Evolutionary conservation across 1,139 yeast genomes (phyloP), one percentile per base, ranked within the genome.

Genomic region (Kazachstania sp.): DNA sequence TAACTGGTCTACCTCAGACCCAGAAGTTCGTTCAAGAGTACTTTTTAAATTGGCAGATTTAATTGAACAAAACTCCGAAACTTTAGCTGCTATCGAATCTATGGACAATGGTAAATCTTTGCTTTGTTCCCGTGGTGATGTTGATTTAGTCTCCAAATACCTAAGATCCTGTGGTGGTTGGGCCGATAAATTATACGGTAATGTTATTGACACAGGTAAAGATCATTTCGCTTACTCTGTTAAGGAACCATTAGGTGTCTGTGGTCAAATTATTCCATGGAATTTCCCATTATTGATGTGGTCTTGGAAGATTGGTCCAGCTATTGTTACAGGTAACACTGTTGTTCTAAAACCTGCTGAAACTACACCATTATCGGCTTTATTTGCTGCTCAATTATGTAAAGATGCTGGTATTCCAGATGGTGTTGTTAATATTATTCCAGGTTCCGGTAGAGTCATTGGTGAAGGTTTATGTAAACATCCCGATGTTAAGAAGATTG

Each of bases 91-190:
- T 9, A 74, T 83, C 59, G 90, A 83, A 66, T 80, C 88, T n/a
- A 71, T 83, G 72, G 88, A 83, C 62, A 81, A 83, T 48, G 90
- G 90, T 63, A 83, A 83, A 63, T 75, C 86, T 43, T 72, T 77
- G 55, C 67, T 67, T 35, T 73, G 70, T 58, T 68, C 78, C 12
- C 61, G 66, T 50, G 72, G 68, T 46, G 90, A 83, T 62, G 73
- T 82, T 44, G 74, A 71, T 50, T 73, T 79, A 51, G 77, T 80
- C 49, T 68, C 78, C 56, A 68, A 68, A 49, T 78, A 77, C 54
- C 66, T 80, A 61, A 75, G 78, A 61, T 79, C 81, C 51, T 78
- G 77, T 63, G 88, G 86, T 41, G 87, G 87, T 51, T 79, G 77
- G 76, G 83, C 85, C 48, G 87, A 81, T 66, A 80, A 81, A 64